A percentile compares a stretch with the other conserved stretches of the same genome.
phyloP scores from a whole-genome alignment of 2,329 filamentous ascomycete species.

The Talaromyces rugulosus region DNA sequence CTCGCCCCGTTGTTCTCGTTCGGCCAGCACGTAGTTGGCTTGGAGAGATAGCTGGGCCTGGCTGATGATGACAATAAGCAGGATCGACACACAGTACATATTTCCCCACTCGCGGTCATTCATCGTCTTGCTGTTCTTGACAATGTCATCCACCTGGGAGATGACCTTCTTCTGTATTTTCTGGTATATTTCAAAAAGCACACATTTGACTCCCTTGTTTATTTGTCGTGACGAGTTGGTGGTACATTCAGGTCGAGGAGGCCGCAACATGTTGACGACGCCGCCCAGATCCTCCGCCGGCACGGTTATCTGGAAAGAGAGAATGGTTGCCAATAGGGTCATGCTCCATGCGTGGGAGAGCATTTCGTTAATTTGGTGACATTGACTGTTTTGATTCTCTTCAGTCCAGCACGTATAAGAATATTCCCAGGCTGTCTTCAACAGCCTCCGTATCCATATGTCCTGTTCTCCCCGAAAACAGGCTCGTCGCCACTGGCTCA shows the following conservation, averaged over 20 bases:
- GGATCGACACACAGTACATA: constrained; percentile 9
- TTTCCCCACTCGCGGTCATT: constrained; percentile 2
- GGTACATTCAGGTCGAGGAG: neutral
- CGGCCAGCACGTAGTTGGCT: constrained; percentile 3
- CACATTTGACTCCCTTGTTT: constrained; percentile 9
- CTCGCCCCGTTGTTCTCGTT: neutral
- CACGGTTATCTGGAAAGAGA: constrained; percentile 8
- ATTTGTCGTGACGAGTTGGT: constrained; percentile 7
- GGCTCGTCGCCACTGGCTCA: neutral
- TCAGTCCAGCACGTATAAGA: neutral
- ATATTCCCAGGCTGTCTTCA: constrained; percentile 3
- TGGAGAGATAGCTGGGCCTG: constrained; percentile 11
- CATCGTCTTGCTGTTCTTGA: neutral
- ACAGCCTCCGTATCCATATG: neutral
- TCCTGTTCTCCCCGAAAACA: constrained; percentile 2
- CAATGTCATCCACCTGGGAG: neutral
- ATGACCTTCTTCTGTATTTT: neutral
- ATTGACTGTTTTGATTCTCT: neutral
- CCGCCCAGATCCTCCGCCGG: neutral
- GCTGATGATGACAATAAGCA: constrained; percentile 3
- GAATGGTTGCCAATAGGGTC: constrained; percentile 4
- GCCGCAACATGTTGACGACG: neutral
- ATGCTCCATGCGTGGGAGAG: constrained; percentile 9
- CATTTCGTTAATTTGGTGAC: neutral
- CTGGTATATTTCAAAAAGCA: constrained; percentile 8